Conservation (phyloP, 1,284 basidiomycete species). For the Macrocybe sp. region DNA sequence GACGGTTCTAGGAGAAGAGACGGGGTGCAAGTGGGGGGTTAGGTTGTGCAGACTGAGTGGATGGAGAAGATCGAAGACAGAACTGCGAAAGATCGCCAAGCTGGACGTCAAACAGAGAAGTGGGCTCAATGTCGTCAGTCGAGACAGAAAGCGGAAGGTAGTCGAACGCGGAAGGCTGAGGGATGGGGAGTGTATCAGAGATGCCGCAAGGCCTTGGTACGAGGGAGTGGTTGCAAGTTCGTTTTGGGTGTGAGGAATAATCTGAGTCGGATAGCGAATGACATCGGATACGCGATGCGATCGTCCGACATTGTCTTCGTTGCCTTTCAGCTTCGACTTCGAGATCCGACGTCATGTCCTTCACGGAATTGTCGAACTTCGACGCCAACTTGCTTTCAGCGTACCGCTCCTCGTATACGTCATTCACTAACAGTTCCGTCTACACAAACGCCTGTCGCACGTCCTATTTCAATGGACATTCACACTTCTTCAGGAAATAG, state of each 20-base stretch:
- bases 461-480: neutral
- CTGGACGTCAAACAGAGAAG: no score
- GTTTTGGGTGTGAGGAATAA: neutral
- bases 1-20: no score
- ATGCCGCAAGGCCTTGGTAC: neutral
- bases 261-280: neutral
- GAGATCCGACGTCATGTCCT: constrained; percentile 20
- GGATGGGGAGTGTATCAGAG: neutral
- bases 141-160: no score
- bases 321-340: constrained; percentile 8
- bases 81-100: no score
- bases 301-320: neutral
- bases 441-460: neutral
- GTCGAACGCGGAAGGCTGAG: neutral
- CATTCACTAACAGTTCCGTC: no score
- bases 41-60: no score
- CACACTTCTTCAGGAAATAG: constrained; percentile 17
- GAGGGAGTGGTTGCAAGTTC: neutral
- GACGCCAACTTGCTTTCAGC: constrained; percentile 20
- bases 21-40: no score
- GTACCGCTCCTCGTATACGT: constrained; percentile 21
- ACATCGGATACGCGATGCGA: neutral
- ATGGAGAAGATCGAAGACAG: no score
- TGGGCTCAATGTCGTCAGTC: no score
- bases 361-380: constrained; percentile 22